A percentile compares a stretch with the other conserved stretches of the same genome.
phyloP scores from a whole-genome alignment of 73 alveolate species.

The Breviolum minutum region DNA sequence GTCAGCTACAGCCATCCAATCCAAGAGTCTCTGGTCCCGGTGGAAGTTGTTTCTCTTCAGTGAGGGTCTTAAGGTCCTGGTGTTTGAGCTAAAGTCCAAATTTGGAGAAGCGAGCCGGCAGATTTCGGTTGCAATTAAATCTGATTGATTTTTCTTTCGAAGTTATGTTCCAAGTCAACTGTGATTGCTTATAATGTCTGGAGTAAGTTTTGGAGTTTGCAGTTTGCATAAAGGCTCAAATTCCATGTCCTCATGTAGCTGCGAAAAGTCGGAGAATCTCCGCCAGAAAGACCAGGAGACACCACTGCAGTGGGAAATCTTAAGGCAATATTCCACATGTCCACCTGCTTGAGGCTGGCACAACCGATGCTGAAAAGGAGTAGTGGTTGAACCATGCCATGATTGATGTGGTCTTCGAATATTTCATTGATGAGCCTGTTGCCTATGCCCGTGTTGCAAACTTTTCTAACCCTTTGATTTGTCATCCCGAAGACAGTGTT shows the following conservation, averaged over 20 bases:
- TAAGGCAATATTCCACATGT: constrained; percentile 56
- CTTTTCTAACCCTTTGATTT: too few species aligned
- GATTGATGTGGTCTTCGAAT: not conserved
- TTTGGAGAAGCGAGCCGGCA: too few species aligned
- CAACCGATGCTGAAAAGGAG: not conserved
- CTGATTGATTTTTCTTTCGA: too few species aligned
- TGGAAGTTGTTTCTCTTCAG: constrained; percentile 13
- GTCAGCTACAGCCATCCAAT: too few species aligned
- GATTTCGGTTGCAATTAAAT: too few species aligned
- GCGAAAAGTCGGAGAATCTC: constrained; percentile 67
- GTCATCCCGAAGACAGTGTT: too few species aligned
- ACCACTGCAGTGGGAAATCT: constrained; percentile 67
- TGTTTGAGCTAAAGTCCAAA: not conserved
- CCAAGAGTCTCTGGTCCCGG: constrained; percentile 50
- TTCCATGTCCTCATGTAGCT: constrained; percentile 49
- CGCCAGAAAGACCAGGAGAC: constrained; percentile 82
- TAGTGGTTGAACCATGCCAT: not conserved
- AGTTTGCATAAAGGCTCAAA: too few species aligned
- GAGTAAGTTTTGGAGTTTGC: too few species aligned
- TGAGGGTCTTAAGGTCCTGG: not conserved
- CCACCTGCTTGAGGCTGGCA: constrained; percentile 29
- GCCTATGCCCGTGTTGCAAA: too few species aligned
- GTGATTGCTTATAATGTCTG: too few species aligned
- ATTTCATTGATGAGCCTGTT: too few species aligned
- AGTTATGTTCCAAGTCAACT: too few species aligned